Conservation (phyloP, 805 yeast genomes). For the Candida loeiensis region DNA sequence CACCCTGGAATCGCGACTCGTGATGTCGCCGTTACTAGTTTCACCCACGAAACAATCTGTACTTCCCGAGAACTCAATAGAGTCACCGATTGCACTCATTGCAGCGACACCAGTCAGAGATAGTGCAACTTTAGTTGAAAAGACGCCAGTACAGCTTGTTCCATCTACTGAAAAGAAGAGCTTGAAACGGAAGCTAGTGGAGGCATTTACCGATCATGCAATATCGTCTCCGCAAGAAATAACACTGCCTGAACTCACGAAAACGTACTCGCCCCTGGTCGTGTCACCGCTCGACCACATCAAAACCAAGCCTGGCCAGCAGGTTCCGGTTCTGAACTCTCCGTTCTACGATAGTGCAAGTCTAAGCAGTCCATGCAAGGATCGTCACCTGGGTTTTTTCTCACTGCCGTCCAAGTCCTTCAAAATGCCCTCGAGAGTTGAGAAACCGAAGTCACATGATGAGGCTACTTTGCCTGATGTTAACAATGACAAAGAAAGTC, state of each 20-base stretch:
- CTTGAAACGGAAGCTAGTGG: slow-evolving; percentile 3
- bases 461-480: too few species aligned
- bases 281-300: not conserved
- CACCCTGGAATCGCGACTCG: not conserved
- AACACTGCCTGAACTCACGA: slow-evolving; percentile 5
- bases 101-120: slow-evolving; percentile 5
- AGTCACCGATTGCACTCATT: slow-evolving; percentile 1
- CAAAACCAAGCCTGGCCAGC: slow-evolving; percentile 33
- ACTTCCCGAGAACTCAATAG: not conserved
- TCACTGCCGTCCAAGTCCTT: not conserved
- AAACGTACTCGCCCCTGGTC: not conserved
- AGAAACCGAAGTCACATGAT: too few species aligned
- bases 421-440: too few species aligned
- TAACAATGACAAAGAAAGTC: too few species aligned
- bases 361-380: not conserved
- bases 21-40: too few species aligned
- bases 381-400: slow-evolving; percentile 6
- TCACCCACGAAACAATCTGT: too few species aligned
- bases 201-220: slow-evolving; percentile 4
- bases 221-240: slow-evolving; percentile 5
- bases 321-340: slow-evolving; percentile 30
- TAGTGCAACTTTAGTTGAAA: too few species aligned
- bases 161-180: slow-evolving; percentile 1
- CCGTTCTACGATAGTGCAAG: slow-evolving; percentile 29
- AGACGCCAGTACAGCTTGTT: not conserved